phyloP scores from a whole-genome alignment of 2,329 filamentous ascomycete species.

The Lasiodiplodia theobromae region DNA sequence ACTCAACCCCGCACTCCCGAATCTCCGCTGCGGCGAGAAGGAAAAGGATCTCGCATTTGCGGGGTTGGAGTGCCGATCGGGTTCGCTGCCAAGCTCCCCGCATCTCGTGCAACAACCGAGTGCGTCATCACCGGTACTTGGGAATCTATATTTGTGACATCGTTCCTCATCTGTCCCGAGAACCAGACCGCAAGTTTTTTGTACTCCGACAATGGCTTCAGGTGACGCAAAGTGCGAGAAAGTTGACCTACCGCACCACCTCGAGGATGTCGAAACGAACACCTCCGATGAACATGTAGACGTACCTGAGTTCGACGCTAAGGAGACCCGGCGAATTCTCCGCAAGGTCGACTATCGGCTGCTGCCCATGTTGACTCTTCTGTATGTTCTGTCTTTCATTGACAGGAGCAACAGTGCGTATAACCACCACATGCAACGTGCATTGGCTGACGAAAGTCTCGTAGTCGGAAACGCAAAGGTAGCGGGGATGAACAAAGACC shows the following conservation, averaged over 20 bases:
- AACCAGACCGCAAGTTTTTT: too few relatives aligned
- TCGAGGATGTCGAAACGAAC: neutral
- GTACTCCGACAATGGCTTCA: neutral
- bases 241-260: neutral
- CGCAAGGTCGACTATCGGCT: conserved; percentile 37
- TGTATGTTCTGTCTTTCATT: conserved; percentile 51
- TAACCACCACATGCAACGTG: neutral
- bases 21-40: too few relatives aligned
- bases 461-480: conserved; percentile 52
- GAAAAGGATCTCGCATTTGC: too few relatives aligned
- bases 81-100: too few relatives aligned
- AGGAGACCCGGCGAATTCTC: conserved; percentile 36
- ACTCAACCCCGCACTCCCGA: too few relatives aligned
- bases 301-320: neutral
- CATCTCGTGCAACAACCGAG: too few relatives aligned
- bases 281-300: neutral
- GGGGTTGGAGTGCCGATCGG: too few relatives aligned
- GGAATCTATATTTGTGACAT: too few relatives aligned
- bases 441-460: neutral
- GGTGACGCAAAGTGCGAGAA: neutral
- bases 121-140: too few relatives aligned
- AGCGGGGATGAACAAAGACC: conserved; percentile 37
- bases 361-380: conserved; percentile 40
- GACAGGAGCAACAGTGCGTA: conserved; percentile 45
- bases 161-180: too few relatives aligned